Percentiles rank a stretch among this genome's conserved stretches.
Evolutionary conservation across 2,329 filamentous ascomycete genomes (phyloP).

Genomic region (Helminthosporium solani): DNA sequence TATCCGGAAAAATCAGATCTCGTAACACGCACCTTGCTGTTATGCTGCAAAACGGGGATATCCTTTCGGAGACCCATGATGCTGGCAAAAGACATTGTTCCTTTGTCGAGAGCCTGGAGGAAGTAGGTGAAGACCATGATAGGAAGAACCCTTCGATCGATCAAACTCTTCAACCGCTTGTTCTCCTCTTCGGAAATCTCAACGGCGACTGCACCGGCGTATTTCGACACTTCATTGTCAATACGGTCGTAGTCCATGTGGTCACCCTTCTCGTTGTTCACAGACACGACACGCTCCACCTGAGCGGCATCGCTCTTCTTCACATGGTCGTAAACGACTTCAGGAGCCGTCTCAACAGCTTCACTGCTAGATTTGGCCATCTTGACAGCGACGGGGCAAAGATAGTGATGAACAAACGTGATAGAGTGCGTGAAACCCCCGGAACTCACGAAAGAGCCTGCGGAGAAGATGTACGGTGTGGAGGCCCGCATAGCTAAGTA

Average conservation of each 20-base stretch:
- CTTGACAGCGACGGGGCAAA: conserved; percentile 13
- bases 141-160: conserved; percentile 66
- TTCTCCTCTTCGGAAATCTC: conserved; percentile 62
- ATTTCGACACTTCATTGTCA: conserved; percentile 70
- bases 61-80: conserved; percentile 61
- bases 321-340: conserved; percentile 13
- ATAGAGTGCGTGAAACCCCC: conserved; percentile 10
- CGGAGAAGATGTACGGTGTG: conserved; percentile 1
- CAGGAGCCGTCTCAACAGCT: conserved; percentile 17
- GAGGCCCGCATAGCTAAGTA: conserved; percentile 6
- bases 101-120: conserved; percentile 66
- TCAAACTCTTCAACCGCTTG: conserved; percentile 61
- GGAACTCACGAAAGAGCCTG: conserved; percentile 15
- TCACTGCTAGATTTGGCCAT: conserved; percentile 26
- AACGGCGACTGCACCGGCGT: conserved; percentile 57
- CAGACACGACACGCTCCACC: conserved; percentile 53
- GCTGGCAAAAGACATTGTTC: conserved; percentile 62
- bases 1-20: neutral
- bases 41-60: conserved; percentile 29
- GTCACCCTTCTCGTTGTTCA: conserved; percentile 50
- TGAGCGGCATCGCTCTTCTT: conserved; percentile 43
- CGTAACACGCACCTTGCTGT: conserved; percentile 24
- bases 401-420: conserved; percentile 10
- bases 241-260: conserved; percentile 60
- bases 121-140: conserved; percentile 77